These are phyloP conservation scores for Priceomyces melissophilus DNA, from an alignment of 805 yeast species.

Conservation along the genomic window DNA sequence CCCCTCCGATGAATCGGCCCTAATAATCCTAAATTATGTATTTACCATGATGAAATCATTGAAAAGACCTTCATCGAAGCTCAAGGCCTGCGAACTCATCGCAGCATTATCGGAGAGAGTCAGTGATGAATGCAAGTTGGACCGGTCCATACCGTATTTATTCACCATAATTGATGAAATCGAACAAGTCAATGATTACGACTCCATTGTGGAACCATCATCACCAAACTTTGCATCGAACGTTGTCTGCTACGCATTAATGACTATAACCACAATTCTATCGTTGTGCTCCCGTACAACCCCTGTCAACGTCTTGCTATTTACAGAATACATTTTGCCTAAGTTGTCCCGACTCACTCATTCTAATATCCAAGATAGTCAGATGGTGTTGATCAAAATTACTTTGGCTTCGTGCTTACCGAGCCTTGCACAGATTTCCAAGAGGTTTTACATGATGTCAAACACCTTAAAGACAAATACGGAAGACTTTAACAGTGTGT, in stretches of 20 bases:
- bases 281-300: conserved; percentile 60
- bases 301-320: conserved; percentile 71
- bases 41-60: conserved; percentile 62
- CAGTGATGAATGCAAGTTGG: conserved; percentile 80
- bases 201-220: conserved; percentile 17
- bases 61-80: conserved; percentile 53
- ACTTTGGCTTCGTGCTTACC: conserved; percentile 75
- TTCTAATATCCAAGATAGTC: conserved; percentile 12
- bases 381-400: conserved; percentile 42
- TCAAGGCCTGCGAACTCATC: conserved; percentile 73
- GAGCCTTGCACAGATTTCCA: conserved; percentile 60
- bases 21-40: conserved; percentile 56
- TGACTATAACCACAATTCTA: conserved; percentile 64
- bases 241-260: conserved; percentile 66
- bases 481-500: conserved; percentile 15
- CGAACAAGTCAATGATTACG: too few relatives aligned
- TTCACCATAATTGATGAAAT: conserved; percentile 66
- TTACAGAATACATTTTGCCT: conserved; percentile 81
- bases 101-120: conserved; percentile 72
- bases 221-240: conserved; percentile 34
- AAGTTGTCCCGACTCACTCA: conserved; percentile 38
- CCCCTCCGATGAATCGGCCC: conserved; percentile 43
- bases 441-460: conserved; percentile 61
- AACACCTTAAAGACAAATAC: conserved; percentile 38
- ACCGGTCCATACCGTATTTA: conserved; percentile 79